phyloP scores from a whole-genome alignment of 75 land plant genomes.

The Sequoiadendron giganteum region DNA sequence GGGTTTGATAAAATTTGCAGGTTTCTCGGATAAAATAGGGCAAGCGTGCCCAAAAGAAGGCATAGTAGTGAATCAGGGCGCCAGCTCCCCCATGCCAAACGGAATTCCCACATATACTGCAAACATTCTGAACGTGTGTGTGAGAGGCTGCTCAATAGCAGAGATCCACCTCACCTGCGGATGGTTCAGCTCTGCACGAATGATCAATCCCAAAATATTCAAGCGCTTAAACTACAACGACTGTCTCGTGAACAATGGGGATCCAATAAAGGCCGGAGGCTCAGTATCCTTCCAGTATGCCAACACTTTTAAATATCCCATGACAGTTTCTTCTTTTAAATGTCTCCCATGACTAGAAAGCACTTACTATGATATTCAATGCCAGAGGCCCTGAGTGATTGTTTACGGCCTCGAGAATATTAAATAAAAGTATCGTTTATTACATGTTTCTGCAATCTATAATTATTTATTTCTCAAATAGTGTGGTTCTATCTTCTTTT shows the following conservation, averaged over 20 bases:
- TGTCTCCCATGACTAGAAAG: not conserved
- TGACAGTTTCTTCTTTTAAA: constrained; percentile 41
- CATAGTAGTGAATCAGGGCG: constrained; percentile 69
- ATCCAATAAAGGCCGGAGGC: constrained; percentile 32
- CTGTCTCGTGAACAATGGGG: constrained; percentile 70
- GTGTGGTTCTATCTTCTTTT: no score
- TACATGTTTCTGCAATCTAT: not conserved
- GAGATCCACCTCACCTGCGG: constrained; percentile 66
- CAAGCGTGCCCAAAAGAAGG: constrained; percentile 54
- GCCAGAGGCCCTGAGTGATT: not conserved
- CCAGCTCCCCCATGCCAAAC: constrained; percentile 69
- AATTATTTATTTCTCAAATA: no score
- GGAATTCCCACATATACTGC: constrained; percentile 56
- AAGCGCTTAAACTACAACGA: constrained; percentile 55
- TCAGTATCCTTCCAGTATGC: constrained; percentile 61
- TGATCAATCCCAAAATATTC: constrained; percentile 57
- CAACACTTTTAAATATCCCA: constrained; percentile 55
- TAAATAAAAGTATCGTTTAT: no score
- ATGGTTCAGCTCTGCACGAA: constrained; percentile 66
- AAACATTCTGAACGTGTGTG: constrained; percentile 61
- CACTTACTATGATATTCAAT: no score
- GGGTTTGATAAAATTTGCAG: not conserved
- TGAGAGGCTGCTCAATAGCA: constrained; percentile 46
- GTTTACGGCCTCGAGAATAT: no score
- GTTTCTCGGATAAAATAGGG: constrained; percentile 22